These are phyloP conservation scores for Luffa acutangula DNA, from an alignment of 306 rosid genomes.

Conservation along the genomic window DNA sequence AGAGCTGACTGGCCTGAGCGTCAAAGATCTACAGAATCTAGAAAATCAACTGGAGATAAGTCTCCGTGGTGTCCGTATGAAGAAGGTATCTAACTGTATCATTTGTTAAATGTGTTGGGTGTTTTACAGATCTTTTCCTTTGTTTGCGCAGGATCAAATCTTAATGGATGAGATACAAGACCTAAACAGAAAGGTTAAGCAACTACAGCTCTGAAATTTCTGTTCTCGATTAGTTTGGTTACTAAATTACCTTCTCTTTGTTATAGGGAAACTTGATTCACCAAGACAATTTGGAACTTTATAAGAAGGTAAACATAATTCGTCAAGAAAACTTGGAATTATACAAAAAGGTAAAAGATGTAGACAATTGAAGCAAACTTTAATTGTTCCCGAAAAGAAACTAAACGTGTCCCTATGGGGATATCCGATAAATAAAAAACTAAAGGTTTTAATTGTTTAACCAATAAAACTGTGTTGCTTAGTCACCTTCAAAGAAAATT, in stretches of 20 bases:
- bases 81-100: not conserved
- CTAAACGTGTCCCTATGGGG: not conserved
- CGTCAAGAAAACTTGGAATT: constrained; percentile 57
- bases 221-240: not conserved
- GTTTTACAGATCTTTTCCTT: not conserved
- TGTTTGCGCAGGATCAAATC: constrained; percentile 9
- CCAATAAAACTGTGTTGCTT: constrained; percentile 12
- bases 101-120: not conserved
- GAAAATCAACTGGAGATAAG: constrained; percentile 79
- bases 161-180: constrained; percentile 42
- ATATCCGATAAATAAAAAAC: not conserved
- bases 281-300: constrained; percentile 61
- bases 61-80: constrained; percentile 58
- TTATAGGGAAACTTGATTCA: constrained; percentile 70
- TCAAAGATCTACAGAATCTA: constrained; percentile 53
- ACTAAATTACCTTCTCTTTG: constrained; percentile 9
- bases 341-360: constrained; percentile 35
- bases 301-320: constrained; percentile 61
- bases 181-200: constrained; percentile 68
- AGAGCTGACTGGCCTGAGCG: constrained; percentile 62
- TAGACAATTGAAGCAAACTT: constrained; percentile 14
- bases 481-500: constrained; percentile 24
- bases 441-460: not conserved
- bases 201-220: constrained; percentile 9
- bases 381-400: not conserved